A percentile compares a stretch with the other conserved stretches of the same genome.
Conservation (phyloP, 2,329 filamentous ascomycete genomes). For the Neoscytalidium dimidiatum region DNA sequence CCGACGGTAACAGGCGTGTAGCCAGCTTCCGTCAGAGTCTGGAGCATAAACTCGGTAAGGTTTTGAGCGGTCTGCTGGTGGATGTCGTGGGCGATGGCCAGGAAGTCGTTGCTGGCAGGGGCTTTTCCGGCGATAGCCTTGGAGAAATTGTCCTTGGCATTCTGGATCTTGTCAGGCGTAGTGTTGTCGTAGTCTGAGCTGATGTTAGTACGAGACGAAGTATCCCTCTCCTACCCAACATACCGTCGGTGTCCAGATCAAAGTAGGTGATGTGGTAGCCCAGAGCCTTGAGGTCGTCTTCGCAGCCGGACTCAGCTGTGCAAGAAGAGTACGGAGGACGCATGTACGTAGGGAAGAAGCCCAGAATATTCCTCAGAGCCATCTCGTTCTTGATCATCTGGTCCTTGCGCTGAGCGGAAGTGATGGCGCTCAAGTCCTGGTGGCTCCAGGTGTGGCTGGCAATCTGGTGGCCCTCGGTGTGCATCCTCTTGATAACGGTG, state of each 20-base stretch:
- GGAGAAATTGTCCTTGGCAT: slow-evolving; percentile 57
- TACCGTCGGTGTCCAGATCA: slow-evolving; percentile 59
- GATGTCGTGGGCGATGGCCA: slow-evolving; percentile 58
- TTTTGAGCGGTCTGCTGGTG: slow-evolving; percentile 48
- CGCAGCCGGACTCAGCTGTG: slow-evolving; percentile 40
- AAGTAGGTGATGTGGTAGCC: slow-evolving; percentile 64
- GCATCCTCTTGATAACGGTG: slow-evolving; percentile 58
- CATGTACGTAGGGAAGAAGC: slow-evolving; percentile 59
- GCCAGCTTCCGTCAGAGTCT: slow-evolving; percentile 38
- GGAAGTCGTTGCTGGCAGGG: slow-evolving; percentile 40
- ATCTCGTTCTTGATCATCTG: slow-evolving; percentile 58
- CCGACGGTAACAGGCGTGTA: slow-evolving; percentile 51
- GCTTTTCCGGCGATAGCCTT: slow-evolving; percentile 43
- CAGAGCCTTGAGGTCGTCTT: slow-evolving; percentile 44
- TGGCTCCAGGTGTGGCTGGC: slow-evolving; percentile 62
- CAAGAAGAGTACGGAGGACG: slow-evolving; percentile 52
- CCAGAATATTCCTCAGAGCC: slow-evolving; percentile 58
- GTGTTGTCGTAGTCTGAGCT: slow-evolving; percentile 55
- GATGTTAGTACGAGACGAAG: not conserved
- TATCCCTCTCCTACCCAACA: too few relatives aligned
- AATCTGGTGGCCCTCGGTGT: slow-evolving; percentile 60
- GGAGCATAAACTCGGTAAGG: slow-evolving; percentile 48
- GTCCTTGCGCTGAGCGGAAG: slow-evolving; percentile 45
- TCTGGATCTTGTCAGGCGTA: slow-evolving; percentile 49
- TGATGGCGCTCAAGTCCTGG: slow-evolving; percentile 49